These are phyloP conservation scores for Barnettozyma vustinii DNA, from an alignment of 805 yeast genomes.

Conservation along the genomic window DNA sequence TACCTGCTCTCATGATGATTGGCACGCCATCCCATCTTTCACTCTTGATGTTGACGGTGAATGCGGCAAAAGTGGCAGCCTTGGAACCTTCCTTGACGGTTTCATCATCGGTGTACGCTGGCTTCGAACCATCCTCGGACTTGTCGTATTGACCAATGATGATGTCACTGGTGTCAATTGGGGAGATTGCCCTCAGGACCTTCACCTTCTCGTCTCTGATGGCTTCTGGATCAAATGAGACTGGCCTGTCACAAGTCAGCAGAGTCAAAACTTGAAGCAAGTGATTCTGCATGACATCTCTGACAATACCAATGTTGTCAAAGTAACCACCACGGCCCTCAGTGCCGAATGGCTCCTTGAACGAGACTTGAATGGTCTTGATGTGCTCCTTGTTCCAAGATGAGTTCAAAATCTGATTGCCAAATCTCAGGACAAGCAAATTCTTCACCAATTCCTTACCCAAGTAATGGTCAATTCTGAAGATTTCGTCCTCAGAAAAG, in stretches of 20 bases:
- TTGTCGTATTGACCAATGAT: slow-evolving; percentile 83
- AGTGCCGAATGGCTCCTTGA: slow-evolving; percentile 98
- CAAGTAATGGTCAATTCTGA: slow-evolving; percentile 93
- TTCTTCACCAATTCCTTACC: slow-evolving; percentile 99
- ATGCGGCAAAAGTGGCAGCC: slow-evolving; percentile 89
- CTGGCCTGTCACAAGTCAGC: slow-evolving; percentile 94
- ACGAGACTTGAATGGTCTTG: slow-evolving; percentile 77
- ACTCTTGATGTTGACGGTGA: slow-evolving; percentile 71
- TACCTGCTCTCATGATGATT: slow-evolving; percentile 91
- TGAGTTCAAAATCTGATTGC: slow-evolving; percentile 82
- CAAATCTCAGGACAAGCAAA: slow-evolving; percentile 81
- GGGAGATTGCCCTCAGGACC: slow-evolving; percentile 75
- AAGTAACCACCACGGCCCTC: slow-evolving; percentile 99
- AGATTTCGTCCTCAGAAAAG: slow-evolving; percentile 86
- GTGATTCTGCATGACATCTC: slow-evolving; percentile 99
- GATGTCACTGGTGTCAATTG: slow-evolving; percentile 59
- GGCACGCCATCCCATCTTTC: slow-evolving; percentile 99
- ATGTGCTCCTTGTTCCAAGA: slow-evolving; percentile 83
- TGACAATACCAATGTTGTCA: slow-evolving; percentile 88
- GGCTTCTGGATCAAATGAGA: slow-evolving; percentile 84
- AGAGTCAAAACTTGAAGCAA: slow-evolving; percentile 86
- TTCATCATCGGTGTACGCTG: slow-evolving; percentile 87
- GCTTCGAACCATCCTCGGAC: slow-evolving; percentile 84
- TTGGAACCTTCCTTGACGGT: slow-evolving; percentile 79
- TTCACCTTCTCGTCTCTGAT: slow-evolving; percentile 95